Evolutionary conservation across 2,329 filamentous ascomycete species (phyloP), one percentile per base, ranked within the genome.

Genomic region (Curvularia sp.): DNA sequence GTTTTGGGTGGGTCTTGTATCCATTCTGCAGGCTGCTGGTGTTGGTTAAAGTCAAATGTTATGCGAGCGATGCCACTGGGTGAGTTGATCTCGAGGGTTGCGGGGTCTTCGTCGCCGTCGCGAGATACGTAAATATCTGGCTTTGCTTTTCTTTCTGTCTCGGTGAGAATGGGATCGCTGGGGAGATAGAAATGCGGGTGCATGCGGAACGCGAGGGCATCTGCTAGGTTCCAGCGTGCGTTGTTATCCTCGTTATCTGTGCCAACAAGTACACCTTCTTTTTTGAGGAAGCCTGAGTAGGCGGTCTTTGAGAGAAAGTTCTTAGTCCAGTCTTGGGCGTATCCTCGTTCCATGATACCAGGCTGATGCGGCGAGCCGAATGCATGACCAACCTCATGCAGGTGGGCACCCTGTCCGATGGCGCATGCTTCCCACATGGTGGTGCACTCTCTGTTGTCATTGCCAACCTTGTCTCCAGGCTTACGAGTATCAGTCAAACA

Each of bases 391-490:
- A 79, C 70, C 58, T 77, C 71, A 43, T 76, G 73, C n/a, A 78
- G 57, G 47, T 75, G 74, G 8, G 75, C 73, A 2, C 73, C 74
- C 62, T 78, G 75, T 1, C 76, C 73, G 15, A 82, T 71, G 5
- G 78, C 75, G 57, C 81, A 83, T 6, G 81, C 79, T 56, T 79
- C 78, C 74, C 80, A 80, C 70, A 82, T 77, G 18, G 76, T 77
- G 1, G 60, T 64, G 55, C 80, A 82, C 57, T 81, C 75, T 24
- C 73, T 73, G 47, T 80, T 64, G 35, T 64, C 58, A 18, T 65
- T 65, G 2, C 63, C 64, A 18, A 68, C 60, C 38, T 61, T 80
- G 28, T 76, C 70, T 0, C 80, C 81, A 0, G 79, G 75, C 0
- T 63, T 22, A 2, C 71, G 67, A 7, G 60, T 64, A 51, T 83